Evolutionary conservation across 176 grass and related monocot genomes (phyloP).

Genomic region (Carex scoparia): DNA sequence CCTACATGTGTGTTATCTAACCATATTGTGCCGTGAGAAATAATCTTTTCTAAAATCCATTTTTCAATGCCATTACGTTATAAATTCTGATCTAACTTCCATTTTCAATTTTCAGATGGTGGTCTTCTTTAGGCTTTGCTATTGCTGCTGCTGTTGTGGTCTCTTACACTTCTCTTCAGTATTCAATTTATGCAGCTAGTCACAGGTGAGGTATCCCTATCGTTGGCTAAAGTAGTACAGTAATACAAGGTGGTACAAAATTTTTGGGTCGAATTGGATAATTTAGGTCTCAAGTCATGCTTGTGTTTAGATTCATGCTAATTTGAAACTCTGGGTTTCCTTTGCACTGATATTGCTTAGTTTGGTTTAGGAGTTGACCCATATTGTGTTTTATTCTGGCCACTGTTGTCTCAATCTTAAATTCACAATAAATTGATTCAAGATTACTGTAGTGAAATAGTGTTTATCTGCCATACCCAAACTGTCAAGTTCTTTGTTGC

Average conservation of each 20-base stretch:
- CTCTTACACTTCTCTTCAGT: constrained; percentile 82
- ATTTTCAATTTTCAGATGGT: constrained; percentile 73
- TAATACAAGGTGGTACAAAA: background rate
- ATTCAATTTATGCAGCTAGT: constrained; percentile 93
- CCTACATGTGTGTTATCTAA: constrained; percentile 96
- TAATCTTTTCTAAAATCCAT: constrained; percentile 27
- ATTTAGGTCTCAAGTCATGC: background rate
- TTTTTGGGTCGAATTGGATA: background rate
- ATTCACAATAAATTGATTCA: background rate
- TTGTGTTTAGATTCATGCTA: too few relatives aligned
- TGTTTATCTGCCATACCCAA: background rate
- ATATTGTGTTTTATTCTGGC: background rate
- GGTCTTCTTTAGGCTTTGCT: constrained; percentile 83
- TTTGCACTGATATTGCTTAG: background rate
- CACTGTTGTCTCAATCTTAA: background rate
- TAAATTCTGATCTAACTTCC: constrained; percentile 27
- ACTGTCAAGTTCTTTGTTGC: background rate
- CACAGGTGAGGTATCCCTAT: constrained; percentile 42
- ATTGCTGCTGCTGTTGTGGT: constrained; percentile 67
- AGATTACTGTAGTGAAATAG: background rate
- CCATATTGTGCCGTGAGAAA: constrained; percentile 63
- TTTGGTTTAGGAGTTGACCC: background rate
- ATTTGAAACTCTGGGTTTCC: background rate
- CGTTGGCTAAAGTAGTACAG: background rate
- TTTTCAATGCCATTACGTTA: constrained; percentile 6